Evolutionary conservation across 176 grass and related monocot species (phyloP).

Genomic region (Poa pratensis): DNA sequence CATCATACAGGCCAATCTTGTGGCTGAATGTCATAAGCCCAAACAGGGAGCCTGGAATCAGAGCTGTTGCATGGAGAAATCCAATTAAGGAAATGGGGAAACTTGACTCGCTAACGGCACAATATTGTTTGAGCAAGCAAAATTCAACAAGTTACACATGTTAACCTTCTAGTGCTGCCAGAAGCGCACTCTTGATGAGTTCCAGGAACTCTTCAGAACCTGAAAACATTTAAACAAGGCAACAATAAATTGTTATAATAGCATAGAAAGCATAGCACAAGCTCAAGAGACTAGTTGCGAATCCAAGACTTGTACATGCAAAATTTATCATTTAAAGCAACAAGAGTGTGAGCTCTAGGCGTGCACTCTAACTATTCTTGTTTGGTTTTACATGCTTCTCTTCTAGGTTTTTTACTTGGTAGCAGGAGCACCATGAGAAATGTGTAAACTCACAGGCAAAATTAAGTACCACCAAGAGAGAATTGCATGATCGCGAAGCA

Average conservation of each 20-base stretch:
- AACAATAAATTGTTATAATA: slow-evolving; percentile 15
- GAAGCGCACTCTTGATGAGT: slow-evolving; percentile 85
- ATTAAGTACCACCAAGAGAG: slow-evolving; percentile 15
- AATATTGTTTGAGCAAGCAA: not conserved
- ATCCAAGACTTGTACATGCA: not conserved
- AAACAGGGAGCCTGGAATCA: slow-evolving; percentile 87
- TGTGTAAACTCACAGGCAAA: not conserved
- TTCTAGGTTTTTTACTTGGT: slow-evolving; percentile 5
- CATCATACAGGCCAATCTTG: slow-evolving; percentile 95
- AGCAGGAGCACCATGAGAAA: not conserved
- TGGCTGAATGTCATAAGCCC: slow-evolving; percentile 95
- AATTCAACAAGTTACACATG: slow-evolving; percentile 17
- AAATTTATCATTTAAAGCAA: not conserved
- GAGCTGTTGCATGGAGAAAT: slow-evolving; percentile 68
- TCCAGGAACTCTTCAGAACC: slow-evolving; percentile 98
- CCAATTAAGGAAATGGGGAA: slow-evolving; percentile 6
- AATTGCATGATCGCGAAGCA: slow-evolving; percentile 26
- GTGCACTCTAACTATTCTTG: not conserved
- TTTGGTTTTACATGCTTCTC: not conserved
- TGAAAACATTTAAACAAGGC: slow-evolving; percentile 39
- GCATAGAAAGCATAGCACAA: slow-evolving; percentile 10
- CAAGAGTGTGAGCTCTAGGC: not conserved
- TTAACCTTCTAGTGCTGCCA: slow-evolving; percentile 90
- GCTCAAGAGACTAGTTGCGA: not conserved
- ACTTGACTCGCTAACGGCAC: slow-evolving; percentile 16